phyloP scores from a whole-genome alignment of 2,329 filamentous ascomycete genomes.

The Talaromyces sp. region DNA sequence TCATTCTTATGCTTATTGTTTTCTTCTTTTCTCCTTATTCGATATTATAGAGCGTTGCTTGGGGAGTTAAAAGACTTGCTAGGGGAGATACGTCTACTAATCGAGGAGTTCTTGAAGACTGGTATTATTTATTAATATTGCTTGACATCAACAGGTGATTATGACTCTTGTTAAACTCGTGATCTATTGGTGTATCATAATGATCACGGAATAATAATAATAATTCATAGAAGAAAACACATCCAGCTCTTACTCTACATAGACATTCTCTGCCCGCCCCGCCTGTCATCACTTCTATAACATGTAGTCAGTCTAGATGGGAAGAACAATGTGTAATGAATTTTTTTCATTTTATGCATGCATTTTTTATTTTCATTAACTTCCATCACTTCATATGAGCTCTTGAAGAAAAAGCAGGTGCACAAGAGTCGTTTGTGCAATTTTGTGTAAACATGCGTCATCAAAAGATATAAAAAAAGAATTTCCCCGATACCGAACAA shows the following conservation, averaged over 20 bases:
- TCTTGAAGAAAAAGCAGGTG: background rate
- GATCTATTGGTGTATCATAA: too few relatives aligned
- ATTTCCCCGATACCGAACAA: conserved; percentile 10
- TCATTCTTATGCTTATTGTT: background rate
- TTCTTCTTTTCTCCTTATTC: background rate
- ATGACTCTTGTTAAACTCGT: too few relatives aligned
- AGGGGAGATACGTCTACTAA: background rate
- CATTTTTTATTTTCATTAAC: background rate
- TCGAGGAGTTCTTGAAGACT: background rate
- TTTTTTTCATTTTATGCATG: background rate
- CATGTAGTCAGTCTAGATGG: background rate
- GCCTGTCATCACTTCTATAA: too few relatives aligned
- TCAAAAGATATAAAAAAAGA: conserved; percentile 6
- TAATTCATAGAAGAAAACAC: too few relatives aligned
- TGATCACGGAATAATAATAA: too few relatives aligned
- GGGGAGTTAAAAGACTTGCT: background rate
- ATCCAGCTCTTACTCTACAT: too few relatives aligned
- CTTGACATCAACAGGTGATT: too few relatives aligned
- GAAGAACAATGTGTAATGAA: background rate
- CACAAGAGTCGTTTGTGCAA: background rate
- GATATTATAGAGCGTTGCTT: background rate
- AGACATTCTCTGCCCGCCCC: too few relatives aligned
- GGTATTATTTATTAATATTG: background rate
- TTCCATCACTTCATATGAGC: background rate
- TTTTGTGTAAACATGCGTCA: conserved; percentile 2